Base-by-base conservation (phyloP, 805 yeast genomes). In the Wickerhamiella azymoides region DNA sequence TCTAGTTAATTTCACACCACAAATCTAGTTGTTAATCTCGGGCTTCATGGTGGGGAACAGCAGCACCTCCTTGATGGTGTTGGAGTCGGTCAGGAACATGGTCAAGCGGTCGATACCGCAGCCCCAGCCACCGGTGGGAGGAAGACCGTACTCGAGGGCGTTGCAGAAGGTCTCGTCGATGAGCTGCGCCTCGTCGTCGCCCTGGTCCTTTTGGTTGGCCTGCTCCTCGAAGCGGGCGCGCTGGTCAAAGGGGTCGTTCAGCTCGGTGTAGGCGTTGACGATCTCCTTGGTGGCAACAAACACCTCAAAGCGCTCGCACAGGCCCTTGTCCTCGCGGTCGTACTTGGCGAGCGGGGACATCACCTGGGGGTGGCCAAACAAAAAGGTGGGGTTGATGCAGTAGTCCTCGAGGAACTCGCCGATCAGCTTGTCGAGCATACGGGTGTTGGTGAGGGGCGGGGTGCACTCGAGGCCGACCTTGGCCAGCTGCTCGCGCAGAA, bases 101-200 rank as follows among this genome's bases (percentile, higher is more conserved):
- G 96, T 86, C 62, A 89, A 65, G 74, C 98, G 82, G 70, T 89
- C 98, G 57, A 89, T 88, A 76, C 98, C 98, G 70, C 94, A 81
- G 58, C 98, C 98, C 97, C 97, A 89, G 57, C 98, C 98, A 66
- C 94, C 97, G 57, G 97, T 92, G 60, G 98, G 98, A 50, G 98
- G 98, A 61, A 89, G 76, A 68, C 97, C 98, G 67, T 85, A 89
- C 72, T 89, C 98, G 61, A 89, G 76, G 55, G 98, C 96, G 59
- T 88, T 84, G 73, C 94, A 82, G 88, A 89, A 89, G 53, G 84
- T 81, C 72, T 89, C 98, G 66, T 89, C 98, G 53, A 92, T 75
- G 66, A 86, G 63, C 73, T 89, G 97, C 51, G 96, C 98, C 72
- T 92, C 98, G 62, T 89, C 98, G 63, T 89, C 98, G 73, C 98